Percentiles rank a stretch among this genome's conserved stretches.
Evolutionary conservation across 2,329 filamentous ascomycete species (phyloP).

Genomic region (Tolypocladium sp.): DNA sequence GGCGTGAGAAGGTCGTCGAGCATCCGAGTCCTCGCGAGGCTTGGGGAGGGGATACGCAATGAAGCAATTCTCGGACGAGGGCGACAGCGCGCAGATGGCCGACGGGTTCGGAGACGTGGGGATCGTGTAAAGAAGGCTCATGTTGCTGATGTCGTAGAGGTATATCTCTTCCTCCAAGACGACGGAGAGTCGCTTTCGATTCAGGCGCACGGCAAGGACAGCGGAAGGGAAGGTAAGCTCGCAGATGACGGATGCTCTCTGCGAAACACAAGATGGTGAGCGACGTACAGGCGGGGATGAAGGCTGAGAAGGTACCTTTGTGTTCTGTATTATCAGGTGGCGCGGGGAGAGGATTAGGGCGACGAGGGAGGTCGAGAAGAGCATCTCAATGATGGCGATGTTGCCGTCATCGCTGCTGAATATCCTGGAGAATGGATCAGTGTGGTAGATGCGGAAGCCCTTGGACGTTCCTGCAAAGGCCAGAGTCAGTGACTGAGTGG

Average conservation of each 20-base stretch:
- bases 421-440: conserved; percentile 89
- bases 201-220: conserved; percentile 85
- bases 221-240: conserved; percentile 98
- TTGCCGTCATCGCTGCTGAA: conserved; percentile 93
- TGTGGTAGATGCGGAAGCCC: conserved; percentile 94
- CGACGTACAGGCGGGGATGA: neutral
- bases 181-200: conserved; percentile 87
- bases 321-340: conserved; percentile 93
- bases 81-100: conserved; percentile 85
- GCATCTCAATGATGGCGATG: conserved; percentile 94
- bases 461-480: conserved; percentile 64
- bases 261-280: conserved; percentile 2
- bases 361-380: conserved; percentile 95
- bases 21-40: conserved; percentile 49
- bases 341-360: conserved; percentile 87
- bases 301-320: conserved; percentile 55
- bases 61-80: conserved; percentile 92
- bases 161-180: conserved; percentile 95
- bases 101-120: conserved; percentile 88
- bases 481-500: neutral
- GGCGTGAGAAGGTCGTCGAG: conserved; percentile 65
- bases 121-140: conserved; percentile 89
- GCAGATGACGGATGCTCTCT: conserved; percentile 78
- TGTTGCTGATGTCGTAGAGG: conserved; percentile 97
- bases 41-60: conserved; percentile 87